A percentile compares a stretch with the other conserved stretches of the same genome.
Evolutionary conservation across 2,329 filamentous ascomycete species (phyloP).

Genomic region (Phialophora verrucosa): DNA sequence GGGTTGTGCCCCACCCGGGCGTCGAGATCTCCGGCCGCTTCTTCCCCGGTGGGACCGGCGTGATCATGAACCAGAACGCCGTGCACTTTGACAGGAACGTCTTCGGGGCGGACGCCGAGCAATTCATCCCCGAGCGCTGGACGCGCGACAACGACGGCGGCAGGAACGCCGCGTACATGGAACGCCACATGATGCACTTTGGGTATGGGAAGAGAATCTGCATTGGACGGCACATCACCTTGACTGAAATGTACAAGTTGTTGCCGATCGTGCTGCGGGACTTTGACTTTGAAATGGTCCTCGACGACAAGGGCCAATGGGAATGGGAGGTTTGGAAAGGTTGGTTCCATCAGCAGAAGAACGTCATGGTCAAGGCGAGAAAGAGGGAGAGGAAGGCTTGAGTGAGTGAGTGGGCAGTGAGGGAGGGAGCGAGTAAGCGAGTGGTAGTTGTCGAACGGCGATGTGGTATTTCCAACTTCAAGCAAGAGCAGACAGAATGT

Average conservation of each 20-base stretch:
- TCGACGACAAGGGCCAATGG: slow-evolving; percentile 9
- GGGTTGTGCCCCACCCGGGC: slow-evolving; percentile 54
- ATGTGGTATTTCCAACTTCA: no score
- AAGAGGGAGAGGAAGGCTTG: slow-evolving; percentile 20
- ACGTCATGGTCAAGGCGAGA: slow-evolving; percentile 27
- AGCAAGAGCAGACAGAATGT: no score
- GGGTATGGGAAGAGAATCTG: slow-evolving; percentile 35
- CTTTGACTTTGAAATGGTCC: slow-evolving; percentile 29
- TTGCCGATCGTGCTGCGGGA: slow-evolving; percentile 34
- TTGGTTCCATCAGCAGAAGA: slow-evolving; percentile 32
- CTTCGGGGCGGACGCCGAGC: slow-evolving; percentile 55
- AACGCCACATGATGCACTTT: slow-evolving; percentile 35
- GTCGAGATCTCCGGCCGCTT: slow-evolving; percentile 44
- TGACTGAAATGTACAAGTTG: slow-evolving; percentile 41
- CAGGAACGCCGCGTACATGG: slow-evolving; percentile 30
- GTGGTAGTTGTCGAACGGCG: no score
- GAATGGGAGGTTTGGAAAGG: slow-evolving; percentile 29
- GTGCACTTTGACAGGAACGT: slow-evolving; percentile 48
- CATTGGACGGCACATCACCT: slow-evolving; percentile 39
- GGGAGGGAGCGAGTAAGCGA: background rate
- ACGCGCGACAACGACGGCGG: slow-evolving; percentile 26
- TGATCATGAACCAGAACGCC: slow-evolving; percentile 47
- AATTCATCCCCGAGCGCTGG: slow-evolving; percentile 58
- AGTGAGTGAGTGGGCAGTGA: background rate
- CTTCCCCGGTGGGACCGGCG: slow-evolving; percentile 46